These are phyloP conservation scores for Pythium grandisporangium DNA, from an alignment of 352 stramenopile species.

Conservation along the genomic window DNA sequence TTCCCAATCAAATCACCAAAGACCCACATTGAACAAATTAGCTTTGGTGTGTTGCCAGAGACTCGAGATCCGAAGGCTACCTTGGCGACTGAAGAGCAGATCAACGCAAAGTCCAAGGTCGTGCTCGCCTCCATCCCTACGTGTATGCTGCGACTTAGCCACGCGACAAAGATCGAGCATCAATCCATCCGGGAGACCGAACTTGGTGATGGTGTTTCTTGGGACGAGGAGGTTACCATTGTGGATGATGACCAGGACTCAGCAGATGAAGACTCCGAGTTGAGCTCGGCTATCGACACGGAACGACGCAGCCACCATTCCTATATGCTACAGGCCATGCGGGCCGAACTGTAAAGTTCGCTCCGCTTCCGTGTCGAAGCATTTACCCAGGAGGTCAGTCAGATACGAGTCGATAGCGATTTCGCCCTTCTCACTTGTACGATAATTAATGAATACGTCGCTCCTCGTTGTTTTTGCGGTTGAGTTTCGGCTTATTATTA, in stretches of 20 bases:
- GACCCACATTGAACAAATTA: constrained; percentile 17
- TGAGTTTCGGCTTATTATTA: too few relatives aligned
- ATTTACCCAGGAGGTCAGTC: too few relatives aligned
- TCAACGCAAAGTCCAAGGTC: constrained; percentile 34
- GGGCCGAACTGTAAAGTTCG: too few relatives aligned
- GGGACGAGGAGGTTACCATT: constrained; percentile 68
- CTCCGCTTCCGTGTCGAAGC: too few relatives aligned
- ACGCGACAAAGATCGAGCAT: constrained; percentile 51
- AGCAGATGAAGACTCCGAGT: too few relatives aligned
- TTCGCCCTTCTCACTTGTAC: too few relatives aligned
- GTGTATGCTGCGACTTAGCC: constrained; percentile 51
- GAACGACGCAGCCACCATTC: too few relatives aligned
- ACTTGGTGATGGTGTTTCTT: constrained; percentile 50
- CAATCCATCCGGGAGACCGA: constrained; percentile 83
- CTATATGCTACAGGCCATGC: too few relatives aligned
- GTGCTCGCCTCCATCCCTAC: constrained; percentile 33
- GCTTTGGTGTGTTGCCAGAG: constrained; percentile 20
- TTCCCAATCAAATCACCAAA: constrained; percentile 51
- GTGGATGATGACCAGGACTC: constrained; percentile 25
- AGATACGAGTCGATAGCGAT: too few relatives aligned
- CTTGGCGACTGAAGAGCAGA: constrained; percentile 40
- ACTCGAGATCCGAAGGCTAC: constrained; percentile 55
- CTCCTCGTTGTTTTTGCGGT: too few relatives aligned
- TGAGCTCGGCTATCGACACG: too few relatives aligned
- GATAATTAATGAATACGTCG: too few relatives aligned